Evolutionary conservation across 352 stramenopile species (phyloP).

Genomic region (Globisporangium uncinulatum): DNA sequence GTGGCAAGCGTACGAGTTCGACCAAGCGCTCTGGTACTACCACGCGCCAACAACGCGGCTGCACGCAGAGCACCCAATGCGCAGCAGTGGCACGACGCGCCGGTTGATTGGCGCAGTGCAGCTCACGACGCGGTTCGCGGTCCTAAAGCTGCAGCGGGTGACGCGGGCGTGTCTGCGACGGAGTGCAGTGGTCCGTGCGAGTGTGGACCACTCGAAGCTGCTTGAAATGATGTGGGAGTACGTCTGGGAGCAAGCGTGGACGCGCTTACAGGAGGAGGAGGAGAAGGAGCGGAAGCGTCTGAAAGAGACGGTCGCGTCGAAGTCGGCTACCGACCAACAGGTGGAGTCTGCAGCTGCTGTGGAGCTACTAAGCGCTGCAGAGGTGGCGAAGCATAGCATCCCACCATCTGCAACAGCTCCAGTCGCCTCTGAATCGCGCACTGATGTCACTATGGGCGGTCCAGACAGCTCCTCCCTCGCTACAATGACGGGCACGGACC

Average conservation of each 20-base stretch:
- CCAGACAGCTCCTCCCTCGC: neutral
- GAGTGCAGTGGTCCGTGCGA: slow-evolving; percentile 11
- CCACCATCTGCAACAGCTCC: neutral
- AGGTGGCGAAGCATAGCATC: slow-evolving; percentile 6
- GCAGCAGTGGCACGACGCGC: slow-evolving; percentile 31
- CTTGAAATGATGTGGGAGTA: slow-evolving; percentile 14
- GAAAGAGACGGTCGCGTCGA: too few relatives aligned
- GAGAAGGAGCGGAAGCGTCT: slow-evolving; percentile 9
- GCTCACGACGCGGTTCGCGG: slow-evolving; percentile 31
- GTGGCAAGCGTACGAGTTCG: slow-evolving; percentile 65
- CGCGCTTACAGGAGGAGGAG: slow-evolving; percentile 12
- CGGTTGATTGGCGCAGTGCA: slow-evolving; percentile 38
- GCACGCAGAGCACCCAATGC: slow-evolving; percentile 54
- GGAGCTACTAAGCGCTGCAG: neutral
- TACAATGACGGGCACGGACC: neutral
- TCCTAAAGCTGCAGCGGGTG: slow-evolving; percentile 28
- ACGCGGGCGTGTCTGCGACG: slow-evolving; percentile 13
- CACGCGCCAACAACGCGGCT: slow-evolving; percentile 27
- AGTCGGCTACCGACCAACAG: neutral
- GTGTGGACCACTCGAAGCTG: slow-evolving; percentile 9
- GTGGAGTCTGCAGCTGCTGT: neutral
- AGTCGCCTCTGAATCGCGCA: neutral
- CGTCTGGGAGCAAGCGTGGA: slow-evolving; percentile 12
- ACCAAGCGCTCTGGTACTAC: slow-evolving; percentile 57
- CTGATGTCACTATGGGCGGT: neutral